Evolutionary conservation across 345 rosid species (phyloP).

Genomic region (Lepidium africanum): DNA sequence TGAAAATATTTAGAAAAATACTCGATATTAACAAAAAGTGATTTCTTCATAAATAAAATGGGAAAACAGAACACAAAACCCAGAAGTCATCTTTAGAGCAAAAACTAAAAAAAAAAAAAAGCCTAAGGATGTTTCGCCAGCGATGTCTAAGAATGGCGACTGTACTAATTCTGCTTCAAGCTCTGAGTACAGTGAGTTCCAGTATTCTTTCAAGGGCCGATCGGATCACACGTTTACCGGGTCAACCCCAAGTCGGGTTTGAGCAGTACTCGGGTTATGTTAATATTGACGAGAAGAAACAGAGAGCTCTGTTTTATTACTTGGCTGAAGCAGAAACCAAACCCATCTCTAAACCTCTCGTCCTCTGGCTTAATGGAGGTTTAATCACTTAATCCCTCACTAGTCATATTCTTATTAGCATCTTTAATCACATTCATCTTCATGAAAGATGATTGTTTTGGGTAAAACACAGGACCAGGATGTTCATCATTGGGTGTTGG

Average conservation of each 20-base stretch:
- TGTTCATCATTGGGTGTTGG: constrained; percentile 98
- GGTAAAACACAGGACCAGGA: constrained; percentile 48
- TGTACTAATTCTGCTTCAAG: neutral
- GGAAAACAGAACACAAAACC: neutral
- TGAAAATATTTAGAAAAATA: neutral
- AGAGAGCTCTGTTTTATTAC: constrained; percentile 90
- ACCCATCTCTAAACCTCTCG: constrained; percentile 79
- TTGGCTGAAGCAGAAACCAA: constrained; percentile 80
- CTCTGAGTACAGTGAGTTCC: neutral
- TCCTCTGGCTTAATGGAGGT: constrained; percentile 99
- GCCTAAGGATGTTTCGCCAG: neutral
- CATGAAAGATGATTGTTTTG: neutral
- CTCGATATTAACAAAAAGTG: neutral
- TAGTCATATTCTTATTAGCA: neutral
- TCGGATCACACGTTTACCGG: constrained; percentile 53
- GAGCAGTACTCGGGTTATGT: constrained; percentile 86
- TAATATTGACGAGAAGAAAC: constrained; percentile 56
- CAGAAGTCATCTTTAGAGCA: neutral
- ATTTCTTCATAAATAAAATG: constrained; percentile 1
- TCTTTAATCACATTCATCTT: neutral
- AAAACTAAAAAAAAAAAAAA: neutral
- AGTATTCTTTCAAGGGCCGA: constrained; percentile 23
- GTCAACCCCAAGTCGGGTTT: constrained; percentile 76
- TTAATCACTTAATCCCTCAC: neutral
- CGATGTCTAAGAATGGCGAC: neutral